Evolutionary conservation across 1,139 yeast genomes (phyloP).

Genomic region (Debaryomyces coudertii): DNA sequence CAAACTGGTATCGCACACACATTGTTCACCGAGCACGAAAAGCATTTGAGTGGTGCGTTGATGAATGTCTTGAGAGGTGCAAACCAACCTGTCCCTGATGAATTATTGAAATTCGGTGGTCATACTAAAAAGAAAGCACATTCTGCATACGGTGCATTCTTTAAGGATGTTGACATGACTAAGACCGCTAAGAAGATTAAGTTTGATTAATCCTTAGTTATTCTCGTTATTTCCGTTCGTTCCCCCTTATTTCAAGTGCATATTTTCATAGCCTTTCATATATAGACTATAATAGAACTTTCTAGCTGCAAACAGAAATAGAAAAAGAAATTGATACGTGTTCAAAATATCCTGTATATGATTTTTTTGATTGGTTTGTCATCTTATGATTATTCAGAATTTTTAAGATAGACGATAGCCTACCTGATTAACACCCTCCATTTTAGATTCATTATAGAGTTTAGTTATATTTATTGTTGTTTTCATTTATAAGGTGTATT

Average conservation of each 20-base stretch:
- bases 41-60: conserved; percentile 93
- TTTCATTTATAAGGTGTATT: background rate
- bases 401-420: conserved; percentile 1
- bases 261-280: conserved; percentile 5
- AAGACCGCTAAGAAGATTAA: conserved; percentile 92
- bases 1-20: conserved; percentile 94
- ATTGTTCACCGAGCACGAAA: conserved; percentile 93
- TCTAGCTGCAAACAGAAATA: conserved; percentile 7
- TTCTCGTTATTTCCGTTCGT: background rate
- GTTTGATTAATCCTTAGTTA: conserved; percentile 48
- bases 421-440: background rate
- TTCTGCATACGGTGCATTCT: conserved; percentile 95
- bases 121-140: conserved; percentile 98
- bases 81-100: conserved; percentile 96
- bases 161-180: conserved; percentile 83
- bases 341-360: conserved; percentile 11
- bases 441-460: background rate
- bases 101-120: conserved; percentile 90
- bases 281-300: conserved; percentile 11
- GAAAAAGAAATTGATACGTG: conserved; percentile 12
- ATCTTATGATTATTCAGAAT: background rate
- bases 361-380: conserved; percentile 2
- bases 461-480: background rate
- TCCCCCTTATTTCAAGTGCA: background rate
- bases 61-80: conserved; percentile 93